phyloP scores from a whole-genome alignment of 2,329 filamentous ascomycete species.

The Fusarium sarcochroum region DNA sequence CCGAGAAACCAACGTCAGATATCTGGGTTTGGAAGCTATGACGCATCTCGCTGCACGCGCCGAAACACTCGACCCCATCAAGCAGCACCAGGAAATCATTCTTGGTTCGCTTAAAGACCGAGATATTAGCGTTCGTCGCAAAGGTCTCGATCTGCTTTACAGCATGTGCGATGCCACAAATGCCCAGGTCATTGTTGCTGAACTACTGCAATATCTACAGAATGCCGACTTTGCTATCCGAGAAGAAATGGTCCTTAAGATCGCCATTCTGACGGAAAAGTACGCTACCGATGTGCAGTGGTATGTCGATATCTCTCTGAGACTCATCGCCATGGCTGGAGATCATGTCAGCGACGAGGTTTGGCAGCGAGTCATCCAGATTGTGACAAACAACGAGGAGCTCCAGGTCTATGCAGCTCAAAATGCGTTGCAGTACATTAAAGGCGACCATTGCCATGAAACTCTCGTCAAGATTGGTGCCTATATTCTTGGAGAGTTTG shows the following conservation, averaged over 20 bases:
- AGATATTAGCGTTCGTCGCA: slow-evolving; percentile 96
- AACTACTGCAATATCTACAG: slow-evolving; percentile 93
- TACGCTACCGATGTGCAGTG: slow-evolving; percentile 98
- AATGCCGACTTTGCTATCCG: slow-evolving; percentile 97
- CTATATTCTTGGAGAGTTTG: slow-evolving; percentile 96
- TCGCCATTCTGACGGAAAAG: slow-evolving; percentile 97
- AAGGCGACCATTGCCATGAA: slow-evolving; percentile 94
- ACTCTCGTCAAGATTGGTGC: slow-evolving; percentile 98
- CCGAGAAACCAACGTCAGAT: slow-evolving; percentile 96
- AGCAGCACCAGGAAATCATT: slow-evolving; percentile 97
- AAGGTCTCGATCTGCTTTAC: slow-evolving; percentile 95
- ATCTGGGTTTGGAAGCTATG: slow-evolving; percentile 97
- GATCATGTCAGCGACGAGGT: slow-evolving; percentile 99
- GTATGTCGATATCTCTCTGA: slow-evolving; percentile 98
- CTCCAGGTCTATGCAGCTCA: slow-evolving; percentile 96
- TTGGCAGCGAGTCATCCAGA: slow-evolving; percentile 98
- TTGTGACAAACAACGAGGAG: slow-evolving; percentile 99
- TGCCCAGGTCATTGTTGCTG: slow-evolving; percentile 91
- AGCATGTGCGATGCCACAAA: slow-evolving; percentile 99
- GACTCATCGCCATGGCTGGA: slow-evolving; percentile 94
- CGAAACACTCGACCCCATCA: slow-evolving; percentile 96
- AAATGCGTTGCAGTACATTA: slow-evolving; percentile 92
- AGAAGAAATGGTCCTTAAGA: slow-evolving; percentile 99
- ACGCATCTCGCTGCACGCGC: slow-evolving; percentile 94
- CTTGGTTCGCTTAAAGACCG: slow-evolving; percentile 93